phyloP scores from a whole-genome alignment of 2,329 filamentous ascomycete species.

The Cytospora schulzeri region DNA sequence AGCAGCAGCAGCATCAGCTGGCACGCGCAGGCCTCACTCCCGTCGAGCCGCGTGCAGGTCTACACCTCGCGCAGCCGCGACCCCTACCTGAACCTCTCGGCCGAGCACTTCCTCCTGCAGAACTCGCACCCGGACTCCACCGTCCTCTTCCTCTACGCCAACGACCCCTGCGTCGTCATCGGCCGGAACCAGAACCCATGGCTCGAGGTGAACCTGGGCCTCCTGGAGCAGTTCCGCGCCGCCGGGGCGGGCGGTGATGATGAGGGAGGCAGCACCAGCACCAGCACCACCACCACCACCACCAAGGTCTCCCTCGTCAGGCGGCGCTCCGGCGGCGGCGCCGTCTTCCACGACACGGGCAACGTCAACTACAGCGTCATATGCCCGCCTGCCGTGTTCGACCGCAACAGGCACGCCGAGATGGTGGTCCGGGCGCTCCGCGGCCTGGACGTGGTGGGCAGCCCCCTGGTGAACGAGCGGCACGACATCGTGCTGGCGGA shows the following conservation, averaged over 20 bases:
- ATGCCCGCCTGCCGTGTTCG: conserved; percentile 73
- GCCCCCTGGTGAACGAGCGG: conserved; percentile 83
- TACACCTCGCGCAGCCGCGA: conserved; percentile 71
- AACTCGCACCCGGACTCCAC: conserved; percentile 71
- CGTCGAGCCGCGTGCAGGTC: conserved; percentile 61
- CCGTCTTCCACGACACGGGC: conserved; percentile 90
- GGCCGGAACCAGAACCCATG: conserved; percentile 98
- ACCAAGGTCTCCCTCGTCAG: conserved; percentile 66
- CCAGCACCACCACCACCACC: conserved; percentile 18
- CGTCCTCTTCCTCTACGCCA: conserved; percentile 85
- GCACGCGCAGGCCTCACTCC: conserved; percentile 37
- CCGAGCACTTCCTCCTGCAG: conserved; percentile 88
- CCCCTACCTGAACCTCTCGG: conserved; percentile 87
- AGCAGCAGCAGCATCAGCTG: conserved; percentile 1
- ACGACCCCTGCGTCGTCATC: conserved; percentile 84
- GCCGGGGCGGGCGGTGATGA: neutral
- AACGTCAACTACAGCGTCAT: conserved; percentile 97
- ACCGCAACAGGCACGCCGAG: conserved; percentile 82
- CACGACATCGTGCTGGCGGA: conserved; percentile 99
- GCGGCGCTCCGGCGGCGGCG: conserved; percentile 83
- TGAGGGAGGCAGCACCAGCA: conserved; percentile 31
- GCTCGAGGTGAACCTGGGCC: conserved; percentile 79
- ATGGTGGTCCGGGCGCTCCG: conserved; percentile 88
- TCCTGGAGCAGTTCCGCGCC: conserved; percentile 46
- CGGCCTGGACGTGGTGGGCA: conserved; percentile 58